Evolutionary conservation across 352 stramenopile genomes (phyloP), one percentile per base, ranked within the genome.

Genomic region (Globisporangium canariense): DNA sequence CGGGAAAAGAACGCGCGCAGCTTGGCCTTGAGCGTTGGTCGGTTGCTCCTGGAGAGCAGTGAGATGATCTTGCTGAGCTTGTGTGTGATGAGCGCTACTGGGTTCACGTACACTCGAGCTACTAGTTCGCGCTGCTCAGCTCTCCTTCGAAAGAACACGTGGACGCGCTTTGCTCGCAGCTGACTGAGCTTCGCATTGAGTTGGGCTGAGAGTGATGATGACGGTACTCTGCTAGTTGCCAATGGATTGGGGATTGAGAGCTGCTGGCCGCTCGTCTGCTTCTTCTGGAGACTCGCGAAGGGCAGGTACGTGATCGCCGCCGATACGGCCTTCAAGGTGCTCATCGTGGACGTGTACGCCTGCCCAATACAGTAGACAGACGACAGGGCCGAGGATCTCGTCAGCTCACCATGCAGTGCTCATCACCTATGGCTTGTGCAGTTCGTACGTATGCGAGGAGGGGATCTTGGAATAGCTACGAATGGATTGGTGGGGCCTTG

Each of bases 231-330:
- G 16, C 22, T 32, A 8, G 28, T 25, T 28, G 25, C 7, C 13
- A 28, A 28, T 38, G 6, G 18, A 8, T 10, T 62, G 16, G 10
- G 43, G 30, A 38, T 18, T 11, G 46, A 56, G 9, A 6, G 58
- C 25, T 53, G 10, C 47, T 43, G 34, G 20, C 43, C 45, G 30
- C 20, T 16, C 20, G 16, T 41, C 52, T 13, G 28, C 6, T 56
- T 40, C n/a, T 55, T 66, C 40, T 60, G 55, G 20, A 46, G 20
- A 13, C 13, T 25, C 40, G n/a, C 28, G n/a, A 66, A 61, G 7
- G 61, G 52, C 53, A 66, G 40, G 36, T 55, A 54, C 20, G 61
- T 66, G 61, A 61, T 61, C 28, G 41, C 40, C 28, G 50, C 30
- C 25, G 50, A 56, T 9, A 8, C 50, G 7, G 7, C 50, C 34